A percentile compares a stretch with the other conserved stretches of the same genome.
Conservation (phyloP, 768 basidiomycete genomes). For the Xerocomellus intermedius region DNA sequence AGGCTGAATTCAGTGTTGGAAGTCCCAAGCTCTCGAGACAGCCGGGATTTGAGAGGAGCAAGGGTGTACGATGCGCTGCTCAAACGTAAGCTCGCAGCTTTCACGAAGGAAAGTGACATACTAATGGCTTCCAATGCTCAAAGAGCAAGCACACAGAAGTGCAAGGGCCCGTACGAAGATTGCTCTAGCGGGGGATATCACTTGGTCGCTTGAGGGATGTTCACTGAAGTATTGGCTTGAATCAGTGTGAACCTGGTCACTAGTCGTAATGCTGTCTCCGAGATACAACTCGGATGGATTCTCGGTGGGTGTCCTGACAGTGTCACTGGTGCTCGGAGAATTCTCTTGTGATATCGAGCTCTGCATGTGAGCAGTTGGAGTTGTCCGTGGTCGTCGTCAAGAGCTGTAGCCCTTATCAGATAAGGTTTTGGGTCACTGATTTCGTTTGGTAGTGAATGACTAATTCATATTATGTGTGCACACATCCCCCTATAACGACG, state of each 20-base stretch:
- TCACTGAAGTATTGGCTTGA: not conserved
- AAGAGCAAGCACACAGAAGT: conserved; percentile 66
- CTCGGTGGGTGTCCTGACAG: not conserved
- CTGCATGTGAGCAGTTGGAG: not conserved
- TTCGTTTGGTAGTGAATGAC: too few species aligned
- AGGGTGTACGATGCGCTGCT: conserved; percentile 69
- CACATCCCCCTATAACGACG: not conserved
- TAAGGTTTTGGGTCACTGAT: conserved; percentile 22
- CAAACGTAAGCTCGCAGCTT: not conserved
- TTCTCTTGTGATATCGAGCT: not conserved
- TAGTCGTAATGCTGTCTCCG: not conserved
- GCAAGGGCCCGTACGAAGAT: conserved; percentile 57
- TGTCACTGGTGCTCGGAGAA: not conserved
- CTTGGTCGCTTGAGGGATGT: conserved; percentile 1
- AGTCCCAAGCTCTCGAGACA: conserved; percentile 68
- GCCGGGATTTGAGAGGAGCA: conserved; percentile 72
- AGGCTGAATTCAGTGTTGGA: conserved; percentile 77
- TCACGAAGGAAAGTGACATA: conserved; percentile 31
- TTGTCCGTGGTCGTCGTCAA: too few species aligned
- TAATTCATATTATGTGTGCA: conserved; percentile 16
- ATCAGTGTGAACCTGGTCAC: not conserved
- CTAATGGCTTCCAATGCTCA: conserved; percentile 81
- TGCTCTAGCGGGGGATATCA: conserved; percentile 33
- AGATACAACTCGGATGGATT: not conserved
- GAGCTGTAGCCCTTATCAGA: conserved; percentile 28